Percentiles rank a stretch among this genome's conserved stretches.
These are phyloP conservation scores for Lyophyllum decastes DNA, from an alignment of 768 basidiomycete species.

Conservation along the genomic window DNA sequence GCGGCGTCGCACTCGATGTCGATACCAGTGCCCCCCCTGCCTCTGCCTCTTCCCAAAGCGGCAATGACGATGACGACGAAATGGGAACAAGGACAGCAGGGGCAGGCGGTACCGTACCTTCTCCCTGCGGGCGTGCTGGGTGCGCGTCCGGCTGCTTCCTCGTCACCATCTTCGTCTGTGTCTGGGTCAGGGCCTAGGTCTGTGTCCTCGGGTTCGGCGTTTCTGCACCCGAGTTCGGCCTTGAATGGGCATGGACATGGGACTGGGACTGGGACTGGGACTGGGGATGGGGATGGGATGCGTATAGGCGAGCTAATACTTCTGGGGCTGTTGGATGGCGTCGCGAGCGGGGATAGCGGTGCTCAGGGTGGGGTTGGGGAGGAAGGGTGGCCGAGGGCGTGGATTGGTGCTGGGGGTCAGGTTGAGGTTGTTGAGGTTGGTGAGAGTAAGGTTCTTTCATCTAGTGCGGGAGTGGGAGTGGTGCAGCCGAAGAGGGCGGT, in stretches of 20 bases:
- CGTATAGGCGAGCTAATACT: slow-evolving; percentile 30
- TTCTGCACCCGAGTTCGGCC: too few species aligned
- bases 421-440: slow-evolving; percentile 5
- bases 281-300: not conserved
- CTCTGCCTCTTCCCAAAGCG: too few species aligned
- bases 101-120: slow-evolving; percentile 10
- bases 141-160: not conserved
- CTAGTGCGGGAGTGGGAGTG: too few species aligned
- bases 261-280: not conserved
- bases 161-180: not conserved
- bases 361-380: not conserved
- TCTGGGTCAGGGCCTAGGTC: too few species aligned
- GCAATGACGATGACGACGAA: too few species aligned
- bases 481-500: too few species aligned
- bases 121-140: slow-evolving; percentile 16
- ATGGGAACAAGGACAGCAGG: not conserved
- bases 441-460: not conserved
- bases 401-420: slow-evolving; percentile 12
- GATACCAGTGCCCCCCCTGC: too few species aligned
- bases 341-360: slow-evolving; percentile 3
- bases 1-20: too few species aligned
- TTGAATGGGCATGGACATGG: too few species aligned
- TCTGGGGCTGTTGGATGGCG: slow-evolving; percentile 26
- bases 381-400: slow-evolving; percentile 19
- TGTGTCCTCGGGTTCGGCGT: too few species aligned